Base-by-base conservation (phyloP, 768 basidiomycete genomes). In the Suillus lakei region DNA sequence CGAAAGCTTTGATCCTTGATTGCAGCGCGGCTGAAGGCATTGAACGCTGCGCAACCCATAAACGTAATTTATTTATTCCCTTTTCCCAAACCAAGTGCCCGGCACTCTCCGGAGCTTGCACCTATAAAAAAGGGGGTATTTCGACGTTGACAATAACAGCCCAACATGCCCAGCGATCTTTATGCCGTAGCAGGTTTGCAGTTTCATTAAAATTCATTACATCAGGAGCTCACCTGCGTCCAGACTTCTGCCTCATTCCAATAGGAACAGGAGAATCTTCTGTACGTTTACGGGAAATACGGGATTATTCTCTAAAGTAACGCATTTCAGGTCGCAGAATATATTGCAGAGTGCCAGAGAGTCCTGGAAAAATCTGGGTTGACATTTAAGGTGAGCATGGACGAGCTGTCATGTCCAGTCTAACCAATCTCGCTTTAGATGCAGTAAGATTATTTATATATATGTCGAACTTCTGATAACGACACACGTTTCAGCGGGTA, bases 211-310 rank as follows among this genome's bases (percentile, higher is more conserved):
- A 41, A 30, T 54, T 28, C 55, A 51, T 46, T 30, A 28, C 32
- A 5, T 53, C 48, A 2, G 67, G 41, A 41, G 44, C 63, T 54
- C 46, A 67, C 60, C 36, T 23, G 44, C 32, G 44, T 23, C 43
- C 65, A 94, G 94, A 96, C 76, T 95, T 96, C 73, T 96, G 94
- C 72, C 86, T 96, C 44, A 89, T 95, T 63, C 95, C 94, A 15
- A 90, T 96, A 62, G 94, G 94, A 63, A 92, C 91, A 2, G 86
- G 76, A 18, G 85, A 88, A 36, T 79, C 92, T 28, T 94, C 92
- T 7, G 94, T 91, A 68, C 54, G 84, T 66, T 4, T 32, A n/a
- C 51, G 4, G 34, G 34, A 36, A 10, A 18, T 60, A 62, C 26
- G 36, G 51, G 62, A 23, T 54, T 15, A 23, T 39, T 18, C 13